Base-by-base conservation (phyloP, 176 grass and related monocot species). In the Zoysia pacifica region DNA sequence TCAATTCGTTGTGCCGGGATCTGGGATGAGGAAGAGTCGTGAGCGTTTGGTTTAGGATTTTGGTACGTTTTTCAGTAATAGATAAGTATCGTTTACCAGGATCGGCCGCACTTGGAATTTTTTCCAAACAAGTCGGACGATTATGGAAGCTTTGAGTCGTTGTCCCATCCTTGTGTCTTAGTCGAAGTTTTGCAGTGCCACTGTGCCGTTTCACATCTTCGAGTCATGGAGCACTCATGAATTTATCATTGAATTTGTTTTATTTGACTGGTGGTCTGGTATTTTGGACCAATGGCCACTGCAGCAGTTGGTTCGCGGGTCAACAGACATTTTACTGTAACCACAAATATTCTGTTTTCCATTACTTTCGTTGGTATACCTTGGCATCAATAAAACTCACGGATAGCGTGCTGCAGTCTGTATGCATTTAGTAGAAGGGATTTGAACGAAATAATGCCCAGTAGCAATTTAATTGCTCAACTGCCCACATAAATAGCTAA, bases 1-100 rank as follows among this genome's bases (percentile, higher is more conserved):
- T 50, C 61, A 7, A 20, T 68, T 79, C 2, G 13, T 78, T 51
- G 3, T 56, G 13, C 35, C 4, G 8, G 28, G 2, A 8, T 70
- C 70, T 81, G 14, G 66, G 38, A 67, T 10, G 7, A 48, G 48
- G 66, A 78, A 54, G 39, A 71, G 52, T 11, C 50, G 51, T 83
- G 50, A 60, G 68, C 42, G 65, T 76, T 40, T 36, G 1, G 3
- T 47, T 87, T 7, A 48, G 16, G 19, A 15, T 47, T 51, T 52
- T 19, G 44, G 36, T 48, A 28, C 28, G 15, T 74, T 80, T 67
- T 9, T 69, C 35, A 4, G 36, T 41, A 48, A 49, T 66, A 60
- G 48, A 41, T 28, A 28, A 28, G 6, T 53, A 11, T 49, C 11
- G 20, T 62, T 62, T 62, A 35, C 59, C 28, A 39, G 45, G n/a